These are phyloP conservation scores for Chaetomium fimeti DNA, from an alignment of 495 filamentous ascomycete genomes.

Conservation along the genomic window DNA sequence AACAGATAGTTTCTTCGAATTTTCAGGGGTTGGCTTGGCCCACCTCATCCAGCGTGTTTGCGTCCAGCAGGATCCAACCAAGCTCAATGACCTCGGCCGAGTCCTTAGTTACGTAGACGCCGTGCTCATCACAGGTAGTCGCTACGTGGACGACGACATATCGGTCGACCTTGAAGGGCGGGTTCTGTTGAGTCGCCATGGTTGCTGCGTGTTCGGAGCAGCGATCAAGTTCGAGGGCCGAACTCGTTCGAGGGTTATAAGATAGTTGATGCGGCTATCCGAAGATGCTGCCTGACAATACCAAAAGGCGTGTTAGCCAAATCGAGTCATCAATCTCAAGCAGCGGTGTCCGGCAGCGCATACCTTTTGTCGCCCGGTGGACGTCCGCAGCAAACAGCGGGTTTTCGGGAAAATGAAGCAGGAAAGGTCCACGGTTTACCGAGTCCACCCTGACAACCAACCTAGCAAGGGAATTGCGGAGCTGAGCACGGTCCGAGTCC, in stretches of 20 bases:
- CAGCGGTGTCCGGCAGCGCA: slow-evolving; percentile 3
- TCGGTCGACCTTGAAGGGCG: slow-evolving; percentile 72
- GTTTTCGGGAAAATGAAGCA: slow-evolving; percentile 30
- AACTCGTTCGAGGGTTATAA: slow-evolving; percentile 13
- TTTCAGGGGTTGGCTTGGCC: slow-evolving; percentile 25
- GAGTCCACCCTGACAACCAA: slow-evolving; percentile 20
- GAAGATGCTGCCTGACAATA: slow-evolving; percentile 19
- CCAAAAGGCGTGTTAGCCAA: slow-evolving; percentile 13
- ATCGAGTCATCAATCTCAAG: slow-evolving; percentile 6
- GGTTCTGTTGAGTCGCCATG: slow-evolving; percentile 49
- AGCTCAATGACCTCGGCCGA: slow-evolving; percentile 98
- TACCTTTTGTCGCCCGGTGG: slow-evolving; percentile 22
- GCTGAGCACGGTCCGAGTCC: slow-evolving; percentile 23
- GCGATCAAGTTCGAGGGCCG: slow-evolving; percentile 19
- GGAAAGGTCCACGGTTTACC: slow-evolving; percentile 21
- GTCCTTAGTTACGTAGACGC: slow-evolving; percentile 98
- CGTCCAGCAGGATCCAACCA: slow-evolving; percentile 94
- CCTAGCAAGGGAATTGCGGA: slow-evolving; percentile 24
- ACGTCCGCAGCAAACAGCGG: slow-evolving; percentile 23
- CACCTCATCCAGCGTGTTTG: slow-evolving; percentile 90
- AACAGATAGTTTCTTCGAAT: slow-evolving; percentile 17
- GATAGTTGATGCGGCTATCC: slow-evolving; percentile 20
- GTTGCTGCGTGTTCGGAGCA: slow-evolving; percentile 20
- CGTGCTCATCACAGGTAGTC: slow-evolving; percentile 98
- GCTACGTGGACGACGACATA: slow-evolving; percentile 98